Base-by-base conservation (phyloP, 1,139 yeast species). In the Lodderomyces parapsilosis region DNA sequence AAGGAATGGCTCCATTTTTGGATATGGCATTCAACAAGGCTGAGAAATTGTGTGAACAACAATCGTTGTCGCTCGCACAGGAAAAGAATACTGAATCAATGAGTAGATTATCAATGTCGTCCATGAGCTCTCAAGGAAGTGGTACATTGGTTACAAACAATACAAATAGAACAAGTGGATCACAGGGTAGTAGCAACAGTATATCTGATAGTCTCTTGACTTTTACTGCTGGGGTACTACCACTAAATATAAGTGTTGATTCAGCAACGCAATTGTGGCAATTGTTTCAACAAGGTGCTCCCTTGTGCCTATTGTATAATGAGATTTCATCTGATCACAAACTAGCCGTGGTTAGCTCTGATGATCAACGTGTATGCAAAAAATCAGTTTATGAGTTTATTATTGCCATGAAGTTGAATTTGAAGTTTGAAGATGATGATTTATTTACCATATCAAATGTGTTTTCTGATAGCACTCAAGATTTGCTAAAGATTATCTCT, bases 251-350 rank as follows among this genome's bases (percentile, higher is more conserved):
- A 45, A 77, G 79, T 44, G 85, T 87, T 54, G 99, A 93, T 59
- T 97, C 99, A 2, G 97, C 88, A 2, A 89, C 97, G 1, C 91
- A 89, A 51, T 64, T 93, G 41, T 88, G 96, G 82, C 84, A 88
- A 54, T 70, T 93, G 38, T 84, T 93, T 57, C 94, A 93, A 55
- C 90, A 87, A 56, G 99, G 99, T 6, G 86, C 96, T 2, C 96
- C 98, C 6, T 73, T 93, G 40, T 91, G 99, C 62, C 78, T 88
- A 39, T 68, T 93, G 7, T 88, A 86, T 71, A 91, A 93, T 64
- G 64, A 74, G 23, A 66, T 84, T 25, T 56, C 58, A 32, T 56
- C 69, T 13, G 70, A 53, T 68, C 81, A 48, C 62, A 65, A 53
- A 55, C 73, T 62, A 49, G 73, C 78, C 8, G 74, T 83, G 31